Evolutionary conservation across 805 yeast genomes (phyloP), one percentile per base, ranked within the genome.

Genomic region (Candida maris): DNA sequence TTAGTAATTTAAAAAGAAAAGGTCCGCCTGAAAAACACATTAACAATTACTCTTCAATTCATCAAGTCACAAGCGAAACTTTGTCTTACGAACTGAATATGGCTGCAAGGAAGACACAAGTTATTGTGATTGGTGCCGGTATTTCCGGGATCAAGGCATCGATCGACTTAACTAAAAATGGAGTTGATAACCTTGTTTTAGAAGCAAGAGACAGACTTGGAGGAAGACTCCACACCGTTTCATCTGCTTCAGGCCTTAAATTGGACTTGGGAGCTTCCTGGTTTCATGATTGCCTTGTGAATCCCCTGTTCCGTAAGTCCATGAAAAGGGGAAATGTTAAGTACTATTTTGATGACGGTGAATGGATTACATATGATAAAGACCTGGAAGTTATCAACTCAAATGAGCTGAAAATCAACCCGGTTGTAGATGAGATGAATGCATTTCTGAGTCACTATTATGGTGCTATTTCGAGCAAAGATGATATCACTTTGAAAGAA

Each of bases 251-350:
- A 5, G 59, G 58, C 5, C 39, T 53, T 9, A 49, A 60, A 5
- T 72, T 81, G 38, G 95, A 87, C 54, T 47, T 86, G 14, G 96
- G 96, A 1, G 96, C 95, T 0, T 76, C 91, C 8, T 88, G 96
- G 96, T 84, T 83, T 56, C 96, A 88, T 52, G 95, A 86, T 46
- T 75, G 87, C 5, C 59, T 85, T 34, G 67, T 70, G 28, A 88
- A 88, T 52, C 63, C 75, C 2, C 65, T 84, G 19, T 73, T 85
- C 38, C 59, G 67, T 22, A 76, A 73, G 43, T 77, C 68, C 1
- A 52, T 49, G 32, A 39, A 30, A 2, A 49, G 46, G 14, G 54
- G 51, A 5, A 49, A 60, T 33, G 59, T 61, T 21, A 29, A 51
- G 6, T 54, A 44, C 27, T 56, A 52, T 20, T 62, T 56, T 39